These are phyloP conservation scores for Leccinum imitatum DNA, from an alignment of 768 basidiomycete genomes.

Conservation along the genomic window DNA sequence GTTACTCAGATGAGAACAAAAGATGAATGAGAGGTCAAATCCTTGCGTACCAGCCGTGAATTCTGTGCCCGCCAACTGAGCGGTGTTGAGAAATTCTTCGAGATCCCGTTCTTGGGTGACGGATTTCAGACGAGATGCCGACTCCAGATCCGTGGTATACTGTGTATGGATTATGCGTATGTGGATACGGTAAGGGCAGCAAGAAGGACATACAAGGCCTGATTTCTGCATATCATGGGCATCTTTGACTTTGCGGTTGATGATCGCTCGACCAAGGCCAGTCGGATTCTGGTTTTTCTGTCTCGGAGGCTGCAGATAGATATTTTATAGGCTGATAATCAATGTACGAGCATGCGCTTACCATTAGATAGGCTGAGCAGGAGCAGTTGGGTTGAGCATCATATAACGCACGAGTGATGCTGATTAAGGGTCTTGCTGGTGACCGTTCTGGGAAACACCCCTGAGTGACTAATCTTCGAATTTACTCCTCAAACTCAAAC, in stretches of 20 bases:
- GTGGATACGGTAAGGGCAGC: background rate
- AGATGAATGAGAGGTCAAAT: background rate
- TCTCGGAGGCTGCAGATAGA: conserved; percentile 49
- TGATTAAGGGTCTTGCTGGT: conserved; percentile 16
- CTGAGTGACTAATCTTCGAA: background rate
- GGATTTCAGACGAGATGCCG: conserved; percentile 72
- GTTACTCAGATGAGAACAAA: conserved; percentile 5
- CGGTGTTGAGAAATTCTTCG: conserved; percentile 94
- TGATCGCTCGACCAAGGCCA: conserved; percentile 93
- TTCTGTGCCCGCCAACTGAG: conserved; percentile 91
- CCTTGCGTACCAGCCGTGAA: conserved; percentile 82
- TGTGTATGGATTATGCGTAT: conserved; percentile 1
- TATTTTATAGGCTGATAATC: background rate
- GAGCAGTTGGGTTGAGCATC: background rate
- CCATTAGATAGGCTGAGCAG: background rate
- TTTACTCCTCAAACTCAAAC: background rate
- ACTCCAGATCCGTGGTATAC: conserved; percentile 77
- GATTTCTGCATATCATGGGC: conserved; percentile 39
- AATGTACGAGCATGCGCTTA: background rate
- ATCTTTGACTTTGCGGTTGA: conserved; percentile 72
- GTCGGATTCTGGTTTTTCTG: conserved; percentile 64
- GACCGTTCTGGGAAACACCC: conserved; percentile 15
- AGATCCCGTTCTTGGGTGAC: conserved; percentile 95
- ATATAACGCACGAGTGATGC: background rate
- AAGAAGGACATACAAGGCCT: conserved; percentile 53